Percentiles rank a stretch among this genome's conserved stretches.
phyloP scores from a whole-genome alignment of 768 basidiomycete genomes.

The Lactarius deliciosus region DNA sequence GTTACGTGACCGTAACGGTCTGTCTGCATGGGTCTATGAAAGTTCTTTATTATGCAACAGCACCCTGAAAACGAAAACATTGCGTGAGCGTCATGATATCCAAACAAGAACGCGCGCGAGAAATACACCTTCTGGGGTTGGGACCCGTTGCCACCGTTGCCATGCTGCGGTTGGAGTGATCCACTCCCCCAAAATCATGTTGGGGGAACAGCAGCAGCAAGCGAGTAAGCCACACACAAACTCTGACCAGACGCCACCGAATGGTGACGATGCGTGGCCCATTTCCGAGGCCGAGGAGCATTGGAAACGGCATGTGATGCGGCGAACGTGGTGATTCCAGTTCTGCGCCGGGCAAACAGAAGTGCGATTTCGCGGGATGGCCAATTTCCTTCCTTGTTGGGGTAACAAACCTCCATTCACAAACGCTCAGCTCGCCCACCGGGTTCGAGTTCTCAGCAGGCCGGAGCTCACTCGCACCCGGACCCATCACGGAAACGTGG shows the following conservation, averaged over 20 bases:
- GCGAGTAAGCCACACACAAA: not conserved
- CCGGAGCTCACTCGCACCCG: not conserved
- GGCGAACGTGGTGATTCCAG: not conserved
- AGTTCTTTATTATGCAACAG: not conserved
- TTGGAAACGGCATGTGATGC: not conserved
- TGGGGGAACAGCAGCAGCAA: not conserved
- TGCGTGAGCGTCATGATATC: not conserved
- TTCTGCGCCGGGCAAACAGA: not conserved
- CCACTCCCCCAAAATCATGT: not conserved
- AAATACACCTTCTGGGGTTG: not conserved
- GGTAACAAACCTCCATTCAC: not conserved
- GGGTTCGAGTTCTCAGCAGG: not conserved
- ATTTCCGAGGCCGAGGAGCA: not conserved
- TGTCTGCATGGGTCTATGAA: not conserved
- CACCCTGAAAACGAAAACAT: not conserved
- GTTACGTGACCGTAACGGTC: not conserved
- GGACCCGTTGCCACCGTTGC: not conserved
- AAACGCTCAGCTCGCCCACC: not conserved
- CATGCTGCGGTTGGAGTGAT: not conserved
- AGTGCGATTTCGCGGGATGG: not conserved
- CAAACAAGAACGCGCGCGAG: not conserved
- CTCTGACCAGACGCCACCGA: not conserved
- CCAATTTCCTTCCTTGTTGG: not conserved
- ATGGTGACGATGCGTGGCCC: not conserved
- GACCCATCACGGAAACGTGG: not conserved